Percentiles rank a stretch among this genome's conserved stretches.
Evolutionary conservation across 2,329 filamentous ascomycete genomes (phyloP).

Genomic region (Nigrospora osmanthi): DNA sequence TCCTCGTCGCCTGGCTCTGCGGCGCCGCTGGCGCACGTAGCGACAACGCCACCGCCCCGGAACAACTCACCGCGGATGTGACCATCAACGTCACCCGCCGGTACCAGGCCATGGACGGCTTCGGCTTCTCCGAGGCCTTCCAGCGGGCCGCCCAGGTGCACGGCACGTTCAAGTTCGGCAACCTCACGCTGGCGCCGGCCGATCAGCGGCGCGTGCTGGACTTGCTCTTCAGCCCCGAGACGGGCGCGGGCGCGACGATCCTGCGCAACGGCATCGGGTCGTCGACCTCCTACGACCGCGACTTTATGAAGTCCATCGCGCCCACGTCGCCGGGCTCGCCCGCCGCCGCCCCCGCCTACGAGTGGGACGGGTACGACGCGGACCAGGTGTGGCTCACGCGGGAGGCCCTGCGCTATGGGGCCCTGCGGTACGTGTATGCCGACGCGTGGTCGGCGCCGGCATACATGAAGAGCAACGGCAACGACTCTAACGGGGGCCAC

Average conservation of each 20-base stretch:
- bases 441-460: conserved; percentile 33
- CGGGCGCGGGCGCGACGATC: conserved; percentile 26
- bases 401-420: conserved; percentile 28
- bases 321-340: conserved; percentile 28
- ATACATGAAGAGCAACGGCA: conserved; percentile 31
- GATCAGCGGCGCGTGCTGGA: conserved; percentile 23
- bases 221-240: conserved; percentile 23
- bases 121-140: conserved; percentile 31
- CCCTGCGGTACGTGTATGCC: conserved; percentile 23
- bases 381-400: conserved; percentile 39
- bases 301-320: conserved; percentile 24
- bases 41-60: too few relatives aligned
- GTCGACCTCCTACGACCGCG: conserved; percentile 6
- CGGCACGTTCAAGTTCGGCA: background rate
- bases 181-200: conserved; percentile 13
- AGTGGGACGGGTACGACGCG: conserved; percentile 32
- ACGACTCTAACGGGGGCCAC: conserved; percentile 24
- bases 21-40: too few relatives aligned
- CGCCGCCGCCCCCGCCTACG: conserved; percentile 24
- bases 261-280: conserved; percentile 26
- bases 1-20: background rate
- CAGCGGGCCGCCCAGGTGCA: conserved; percentile 24
- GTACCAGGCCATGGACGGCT: conserved; percentile 32
- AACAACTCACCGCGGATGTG: background rate
- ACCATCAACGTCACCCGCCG: conserved; percentile 8